A percentile compares a stretch with the other conserved stretches of the same genome.
Conservation (phyloP, 2,329 filamentous ascomycete species). For the Phialemonium atrogriseum region DNA sequence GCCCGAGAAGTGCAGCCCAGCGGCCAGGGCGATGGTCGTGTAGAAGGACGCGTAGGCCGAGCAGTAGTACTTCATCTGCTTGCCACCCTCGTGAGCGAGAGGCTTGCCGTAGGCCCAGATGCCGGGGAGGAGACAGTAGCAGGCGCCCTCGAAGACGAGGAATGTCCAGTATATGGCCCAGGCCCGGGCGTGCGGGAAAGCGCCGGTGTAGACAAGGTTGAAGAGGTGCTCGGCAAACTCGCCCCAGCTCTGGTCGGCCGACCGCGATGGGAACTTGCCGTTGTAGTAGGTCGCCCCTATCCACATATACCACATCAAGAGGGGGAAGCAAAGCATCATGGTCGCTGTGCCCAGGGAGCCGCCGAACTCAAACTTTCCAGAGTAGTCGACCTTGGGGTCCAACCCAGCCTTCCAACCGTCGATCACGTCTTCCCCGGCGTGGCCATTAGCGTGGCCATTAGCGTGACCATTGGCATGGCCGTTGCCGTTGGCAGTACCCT, state of each 20-base stretch:
- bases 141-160: slow-evolving; percentile 72
- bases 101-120: slow-evolving; percentile 85
- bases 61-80: slow-evolving; percentile 91
- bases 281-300: slow-evolving; percentile 89
- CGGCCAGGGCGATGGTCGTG: slow-evolving; percentile 65
- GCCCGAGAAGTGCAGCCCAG: slow-evolving; percentile 71
- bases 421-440: slow-evolving; percentile 24
- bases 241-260: slow-evolving; percentile 53
- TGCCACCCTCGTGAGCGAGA: slow-evolving; percentile 70
- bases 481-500: slow-evolving; percentile 17
- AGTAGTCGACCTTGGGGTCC: slow-evolving; percentile 56
- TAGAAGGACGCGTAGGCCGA: slow-evolving; percentile 85
- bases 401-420: slow-evolving; percentile 53
- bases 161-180: slow-evolving; percentile 96
- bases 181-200: slow-evolving; percentile 72
- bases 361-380: slow-evolving; percentile 72
- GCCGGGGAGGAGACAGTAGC: slow-evolving; percentile 81
- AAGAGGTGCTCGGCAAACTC: slow-evolving; percentile 68
- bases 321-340: slow-evolving; percentile 91
- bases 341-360: slow-evolving; percentile 69
- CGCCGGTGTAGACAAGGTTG: slow-evolving; percentile 69
- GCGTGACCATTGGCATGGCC: slow-evolving; percentile 12
- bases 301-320: slow-evolving; percentile 99
- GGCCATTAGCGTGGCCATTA: slow-evolving; percentile 22
- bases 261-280: slow-evolving; percentile 66